A percentile compares a stretch with the other conserved stretches of the same genome.
These are phyloP conservation scores for Globisporangium spinosum DNA, from an alignment of 352 stramenopile species.

Conservation along the genomic window DNA sequence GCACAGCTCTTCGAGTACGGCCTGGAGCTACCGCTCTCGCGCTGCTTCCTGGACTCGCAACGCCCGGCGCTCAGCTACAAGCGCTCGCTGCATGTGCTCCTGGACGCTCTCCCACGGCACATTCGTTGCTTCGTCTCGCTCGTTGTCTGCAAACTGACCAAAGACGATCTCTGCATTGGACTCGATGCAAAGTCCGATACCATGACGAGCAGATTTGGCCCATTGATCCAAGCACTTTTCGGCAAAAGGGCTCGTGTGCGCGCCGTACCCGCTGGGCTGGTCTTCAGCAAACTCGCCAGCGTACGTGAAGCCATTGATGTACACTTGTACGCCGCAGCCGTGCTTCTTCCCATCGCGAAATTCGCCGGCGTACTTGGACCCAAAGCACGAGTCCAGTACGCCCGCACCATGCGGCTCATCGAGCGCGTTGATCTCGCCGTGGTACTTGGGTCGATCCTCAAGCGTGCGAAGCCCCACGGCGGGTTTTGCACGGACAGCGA, in stretches of 20 bases:
- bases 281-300: constrained; percentile 32
- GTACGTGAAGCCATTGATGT: constrained; percentile 37
- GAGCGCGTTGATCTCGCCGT: constrained; percentile 30
- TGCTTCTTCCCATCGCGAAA: constrained; percentile 33
- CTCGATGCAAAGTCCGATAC: constrained; percentile 35
- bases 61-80: constrained; percentile 38
- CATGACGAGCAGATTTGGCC: constrained; percentile 32
- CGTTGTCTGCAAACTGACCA: constrained; percentile 26
- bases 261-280: constrained; percentile 31
- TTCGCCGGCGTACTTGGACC: constrained; percentile 33
- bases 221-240: constrained; percentile 44
- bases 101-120: constrained; percentile 22
- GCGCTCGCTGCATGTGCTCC: constrained; percentile 27
- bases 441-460: constrained; percentile 27
- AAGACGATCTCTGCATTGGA: constrained; percentile 23
- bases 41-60: constrained; percentile 35
- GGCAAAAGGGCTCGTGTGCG: constrained; percentile 41
- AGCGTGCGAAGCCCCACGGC: constrained; percentile 23
- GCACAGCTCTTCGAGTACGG: constrained; percentile 27
- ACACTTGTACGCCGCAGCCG: constrained; percentile 38
- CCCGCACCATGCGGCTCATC: constrained; percentile 32
- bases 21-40: constrained; percentile 29
- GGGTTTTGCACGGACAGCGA: constrained; percentile 5
- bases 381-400: constrained; percentile 32
- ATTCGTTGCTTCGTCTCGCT: neutral